These are phyloP conservation scores for Geranium incanum DNA, from an alignment of 441 rosid species.

Conservation along the genomic window DNA sequence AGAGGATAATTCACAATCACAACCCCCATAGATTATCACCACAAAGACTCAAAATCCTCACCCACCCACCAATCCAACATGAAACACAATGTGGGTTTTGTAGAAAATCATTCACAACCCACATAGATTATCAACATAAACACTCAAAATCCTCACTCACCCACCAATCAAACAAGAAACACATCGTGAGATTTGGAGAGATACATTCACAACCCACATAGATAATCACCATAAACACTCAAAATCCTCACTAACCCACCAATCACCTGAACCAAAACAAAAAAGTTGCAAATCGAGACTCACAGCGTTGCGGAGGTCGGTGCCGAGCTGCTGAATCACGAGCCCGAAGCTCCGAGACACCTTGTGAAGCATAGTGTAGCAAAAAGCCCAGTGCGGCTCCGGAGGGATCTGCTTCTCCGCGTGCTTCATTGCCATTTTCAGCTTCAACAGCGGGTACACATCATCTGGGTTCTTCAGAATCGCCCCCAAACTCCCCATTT, in stretches of 20 bases:
- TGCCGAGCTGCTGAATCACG: slow-evolving; percentile 75
- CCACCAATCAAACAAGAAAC: not conserved
- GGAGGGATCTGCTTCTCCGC: slow-evolving; percentile 92
- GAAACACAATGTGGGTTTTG: not conserved
- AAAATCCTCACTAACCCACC: not conserved
- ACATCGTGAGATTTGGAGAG: not conserved
- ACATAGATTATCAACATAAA: not conserved
- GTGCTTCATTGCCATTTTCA: slow-evolving; percentile 54
- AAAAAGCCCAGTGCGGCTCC: slow-evolving; percentile 85
- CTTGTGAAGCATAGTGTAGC: slow-evolving; percentile 78
- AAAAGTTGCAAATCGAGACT: slow-evolving; percentile 20
- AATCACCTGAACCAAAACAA: too few species aligned
- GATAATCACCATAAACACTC: not conserved
- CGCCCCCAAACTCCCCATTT: slow-evolving; percentile 70
- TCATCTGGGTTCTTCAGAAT: slow-evolving; percentile 72
- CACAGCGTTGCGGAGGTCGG: slow-evolving; percentile 84
- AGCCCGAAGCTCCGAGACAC: slow-evolving; percentile 84
- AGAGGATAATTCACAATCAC: not conserved
- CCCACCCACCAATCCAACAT: slow-evolving; percentile 1
- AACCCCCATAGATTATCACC: not conserved
- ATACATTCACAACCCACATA: not conserved
- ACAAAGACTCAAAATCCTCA: slow-evolving; percentile 9
- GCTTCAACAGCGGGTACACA: slow-evolving; percentile 71
- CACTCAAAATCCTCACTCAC: not conserved
- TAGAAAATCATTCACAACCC: not conserved